phyloP scores from a whole-genome alignment of 2,329 filamentous ascomycete species.

The Huntiella bhutanensis region DNA sequence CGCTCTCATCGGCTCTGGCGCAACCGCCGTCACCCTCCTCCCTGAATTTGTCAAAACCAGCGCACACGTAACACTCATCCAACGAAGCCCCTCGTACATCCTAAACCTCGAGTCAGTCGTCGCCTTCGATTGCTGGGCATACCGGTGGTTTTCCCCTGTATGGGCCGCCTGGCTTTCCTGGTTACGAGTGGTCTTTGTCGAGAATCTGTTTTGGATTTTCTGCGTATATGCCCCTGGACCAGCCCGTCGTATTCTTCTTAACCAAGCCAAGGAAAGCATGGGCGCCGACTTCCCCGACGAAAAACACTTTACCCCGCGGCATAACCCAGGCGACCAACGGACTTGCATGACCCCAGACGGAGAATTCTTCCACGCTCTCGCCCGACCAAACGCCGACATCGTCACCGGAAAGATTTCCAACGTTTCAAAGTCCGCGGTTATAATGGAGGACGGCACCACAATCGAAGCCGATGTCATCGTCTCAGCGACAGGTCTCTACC shows the following conservation, averaged over 20 bases:
- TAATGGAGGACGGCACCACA: constrained; percentile 21
- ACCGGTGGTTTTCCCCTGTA: constrained; percentile 26
- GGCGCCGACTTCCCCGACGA: constrained; percentile 34
- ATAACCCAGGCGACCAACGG: constrained; percentile 55
- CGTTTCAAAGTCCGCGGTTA: constrained; percentile 28
- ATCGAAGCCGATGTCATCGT: constrained; percentile 48
- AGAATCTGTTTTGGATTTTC: constrained; percentile 29
- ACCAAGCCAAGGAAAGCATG: constrained; percentile 27
- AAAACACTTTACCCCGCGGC: constrained; percentile 44
- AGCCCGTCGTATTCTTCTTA: constrained; percentile 20
- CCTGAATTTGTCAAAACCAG: constrained; percentile 49
- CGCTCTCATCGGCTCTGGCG: constrained; percentile 57
- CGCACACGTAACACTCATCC: constrained; percentile 54
- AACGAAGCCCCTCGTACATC: constrained; percentile 59
- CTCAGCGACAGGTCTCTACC: constrained; percentile 47
- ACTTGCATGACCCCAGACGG: constrained; percentile 45
- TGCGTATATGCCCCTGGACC: constrained; percentile 19
- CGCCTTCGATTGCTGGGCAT: constrained; percentile 20
- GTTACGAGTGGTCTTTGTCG: constrained; percentile 27
- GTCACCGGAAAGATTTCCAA: constrained; percentile 34
- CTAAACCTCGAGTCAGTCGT: constrained; percentile 30
- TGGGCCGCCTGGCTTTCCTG: constrained; percentile 29
- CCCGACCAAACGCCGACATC: constrained; percentile 25
- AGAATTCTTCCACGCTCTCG: constrained; percentile 35
- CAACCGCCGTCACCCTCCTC: constrained; percentile 60